Conservation (phyloP, 2,329 filamentous ascomycete genomes). For the Mycocentrospora acerina region DNA sequence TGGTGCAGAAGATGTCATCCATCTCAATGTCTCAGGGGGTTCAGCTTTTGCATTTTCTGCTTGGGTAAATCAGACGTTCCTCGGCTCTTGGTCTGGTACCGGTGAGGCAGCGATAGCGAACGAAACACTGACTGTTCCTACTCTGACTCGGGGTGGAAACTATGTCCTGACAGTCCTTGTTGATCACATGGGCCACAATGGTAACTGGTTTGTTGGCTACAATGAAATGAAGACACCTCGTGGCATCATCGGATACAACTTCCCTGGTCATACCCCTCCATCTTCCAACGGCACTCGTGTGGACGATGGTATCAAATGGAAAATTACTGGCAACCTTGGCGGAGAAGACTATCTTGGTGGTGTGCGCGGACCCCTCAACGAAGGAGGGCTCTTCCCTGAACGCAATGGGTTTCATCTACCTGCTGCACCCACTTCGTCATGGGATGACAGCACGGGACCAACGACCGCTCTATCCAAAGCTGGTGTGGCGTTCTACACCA, state of each 20-base stretch:
- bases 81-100: constrained; percentile 64
- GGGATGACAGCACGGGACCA: constrained; percentile 40
- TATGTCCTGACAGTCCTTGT: constrained; percentile 68
- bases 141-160: constrained; percentile 50
- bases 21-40: constrained; percentile 63
- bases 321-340: constrained; percentile 65
- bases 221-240: constrained; percentile 60
- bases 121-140: constrained; percentile 57
- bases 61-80: constrained; percentile 63
- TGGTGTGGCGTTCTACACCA: constrained; percentile 59
- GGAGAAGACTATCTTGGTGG: constrained; percentile 62
- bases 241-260: constrained; percentile 61
- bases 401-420: constrained; percentile 64
- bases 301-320: constrained; percentile 56
- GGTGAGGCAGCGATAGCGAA: constrained; percentile 52
- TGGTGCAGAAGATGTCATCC: constrained; percentile 59
- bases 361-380: constrained; percentile 63
- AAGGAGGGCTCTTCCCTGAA: constrained; percentile 64
- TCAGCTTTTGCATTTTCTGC: constrained; percentile 64
- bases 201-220: constrained; percentile 56
- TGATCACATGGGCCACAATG: constrained; percentile 70
- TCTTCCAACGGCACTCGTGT: constrained; percentile 8
- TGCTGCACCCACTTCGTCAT: constrained; percentile 35
- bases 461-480: constrained; percentile 50
- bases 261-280: constrained; percentile 49